A percentile compares a stretch with the other conserved stretches of the same genome.
phyloP scores from a whole-genome alignment of 306 rosid genomes.

The Arachis hypogaea region DNA sequence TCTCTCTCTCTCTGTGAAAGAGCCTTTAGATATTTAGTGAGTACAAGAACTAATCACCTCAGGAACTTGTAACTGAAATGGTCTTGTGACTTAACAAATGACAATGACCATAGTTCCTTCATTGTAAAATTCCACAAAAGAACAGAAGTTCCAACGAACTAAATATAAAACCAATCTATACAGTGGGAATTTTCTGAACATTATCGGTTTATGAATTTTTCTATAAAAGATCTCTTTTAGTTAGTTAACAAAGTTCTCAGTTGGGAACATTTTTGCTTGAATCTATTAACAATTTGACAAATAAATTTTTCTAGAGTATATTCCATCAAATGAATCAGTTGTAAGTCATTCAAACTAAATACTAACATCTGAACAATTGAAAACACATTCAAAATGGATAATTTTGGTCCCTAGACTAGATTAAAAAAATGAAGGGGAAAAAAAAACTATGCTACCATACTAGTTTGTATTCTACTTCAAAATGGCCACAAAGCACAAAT shows the following conservation, averaged over 20 bases:
- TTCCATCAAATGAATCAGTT: neutral
- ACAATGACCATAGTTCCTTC: neutral
- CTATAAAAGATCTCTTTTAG: neutral
- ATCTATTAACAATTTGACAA: constrained; percentile 10
- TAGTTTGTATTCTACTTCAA: neutral
- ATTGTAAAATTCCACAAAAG: constrained; percentile 3
- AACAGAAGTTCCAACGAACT: constrained; percentile 19
- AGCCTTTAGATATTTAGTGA: constrained; percentile 17
- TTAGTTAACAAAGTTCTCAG: neutral
- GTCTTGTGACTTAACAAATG: neutral
- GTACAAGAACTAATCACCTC: constrained; percentile 10
- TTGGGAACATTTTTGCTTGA: neutral
- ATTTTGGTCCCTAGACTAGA: neutral
- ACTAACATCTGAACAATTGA: neutral
- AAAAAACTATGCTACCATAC: neutral
- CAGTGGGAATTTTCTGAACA: constrained; percentile 6
- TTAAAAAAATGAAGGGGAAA: neutral
- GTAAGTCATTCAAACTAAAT: constrained; percentile 1
- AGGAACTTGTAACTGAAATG: neutral
- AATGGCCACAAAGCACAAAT: neutral
- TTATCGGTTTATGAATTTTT: neutral
- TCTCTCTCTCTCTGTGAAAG: constrained; percentile 27
- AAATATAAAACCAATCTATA: neutral
- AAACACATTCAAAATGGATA: neutral
- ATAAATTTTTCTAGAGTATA: neutral